Base-by-base conservation (phyloP, 805 yeast species). In the Wickerhamiella brachini region DNA sequence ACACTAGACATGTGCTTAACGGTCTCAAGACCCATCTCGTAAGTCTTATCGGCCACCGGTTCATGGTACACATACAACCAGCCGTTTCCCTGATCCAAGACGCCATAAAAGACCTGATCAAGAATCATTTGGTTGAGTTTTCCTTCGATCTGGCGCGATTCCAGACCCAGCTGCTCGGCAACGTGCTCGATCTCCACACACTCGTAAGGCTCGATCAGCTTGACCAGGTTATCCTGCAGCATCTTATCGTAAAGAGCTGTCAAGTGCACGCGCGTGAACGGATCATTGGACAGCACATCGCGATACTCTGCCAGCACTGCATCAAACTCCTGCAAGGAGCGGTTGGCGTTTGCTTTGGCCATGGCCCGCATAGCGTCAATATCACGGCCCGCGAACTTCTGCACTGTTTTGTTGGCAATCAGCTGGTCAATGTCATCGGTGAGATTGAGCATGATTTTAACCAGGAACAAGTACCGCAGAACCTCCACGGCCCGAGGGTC, bases 11-110 rank as follows among this genome's bases (percentile, higher is more conserved):
- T 80, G 64, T 85, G 84, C 65, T 84, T 85, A 48, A 94, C 80
- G 58, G 95, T 79, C 52, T 85, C 93, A 58, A 90, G 76, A 44
- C 94, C 83, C 50, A 90, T 80, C 56, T 83, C 93, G 63, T 90
- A 93, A 48, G 94, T 81, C 41, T 85, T 85, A 67, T 93, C 97
- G 55, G 80, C 79, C 62, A 78, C 80, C 43, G 95, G 95, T 64
- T 88, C 85, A 53, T 87, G 95, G 63, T 85, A 93, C 53, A 93
- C 79, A 57, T 87, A 81, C 60, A 93, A 75, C 95, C 97, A 93
- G 8, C 98, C 98, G 65, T 89, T 89, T 46, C 97, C 97, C 71
- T 93, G 99, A 67, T 93, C 98, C 59, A 93, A 74, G 38, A 93
- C 97, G 47, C 98, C 99, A 63, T 81, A 84, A 60, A 93, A 87